Evolutionary conservation across 768 basidiomycete genomes (phyloP), one percentile per base, ranked within the genome.

Genomic region (Trametes elegans): DNA sequence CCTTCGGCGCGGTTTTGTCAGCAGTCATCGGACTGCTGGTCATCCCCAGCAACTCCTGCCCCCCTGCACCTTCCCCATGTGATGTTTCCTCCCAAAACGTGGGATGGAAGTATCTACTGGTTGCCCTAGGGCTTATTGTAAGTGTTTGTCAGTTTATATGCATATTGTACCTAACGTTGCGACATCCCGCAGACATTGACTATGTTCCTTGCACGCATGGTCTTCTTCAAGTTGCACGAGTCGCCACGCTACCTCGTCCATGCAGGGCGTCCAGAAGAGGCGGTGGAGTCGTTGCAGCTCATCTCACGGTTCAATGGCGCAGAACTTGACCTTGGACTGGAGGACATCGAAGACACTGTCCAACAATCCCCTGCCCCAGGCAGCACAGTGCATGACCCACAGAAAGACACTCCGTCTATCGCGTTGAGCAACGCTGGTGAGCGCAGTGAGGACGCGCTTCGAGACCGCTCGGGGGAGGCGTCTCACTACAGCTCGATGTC

Each of bases 191-290:
- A 98, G 95, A 97, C 93, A 7, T 73, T 94, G 7, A 70, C 75
- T 2, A 95, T 98, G 89, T 94, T 93, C 68, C 66, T 90, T 27
- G 85, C 85, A 10, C 89, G 97, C 16, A 90, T 95, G 53, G 73
- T 88, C 9, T 85, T 98, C 69, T 97, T 98, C 79, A 84, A 87
- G 18, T 74, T 99, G 5, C 88, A 98, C 69, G 96, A 99, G 71
- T 95, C 93, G 0, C 94, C 97, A 2, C 84, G 93, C 21, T 98
- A 87, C 67, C 86, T 99, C 55, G 93, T 96, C 5, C 87, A 93
- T 41, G 86, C 90, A 0, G 93, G 93, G 14, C 81, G 93, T 39
- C 85, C 82, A 29, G 79, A 84, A 31, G 94, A 97, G 61, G 96
- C 95, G 0, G 71, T 96, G 31, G 81, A 89, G 60, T 85, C 86